phyloP scores from a whole-genome alignment of 768 basidiomycete genomes.

The Boletus reticulatus region DNA sequence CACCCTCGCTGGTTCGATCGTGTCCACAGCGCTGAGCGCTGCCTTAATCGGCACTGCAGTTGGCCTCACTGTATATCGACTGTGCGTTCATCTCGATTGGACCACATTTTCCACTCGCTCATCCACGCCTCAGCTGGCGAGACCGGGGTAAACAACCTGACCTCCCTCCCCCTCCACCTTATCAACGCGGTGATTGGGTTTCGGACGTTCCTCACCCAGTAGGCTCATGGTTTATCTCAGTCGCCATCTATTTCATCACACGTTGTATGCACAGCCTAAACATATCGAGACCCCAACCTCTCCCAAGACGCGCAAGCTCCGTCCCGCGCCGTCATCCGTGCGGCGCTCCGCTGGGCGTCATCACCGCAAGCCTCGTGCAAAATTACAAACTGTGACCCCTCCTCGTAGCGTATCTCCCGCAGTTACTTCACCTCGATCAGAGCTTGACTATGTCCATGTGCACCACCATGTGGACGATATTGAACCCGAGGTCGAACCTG shows the following conservation, averaged over 20 bases:
- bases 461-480: no score
- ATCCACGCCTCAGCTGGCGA: conserved; percentile 27
- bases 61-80: conserved; percentile 80
- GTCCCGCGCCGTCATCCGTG: no score
- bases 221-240: conserved; percentile 11
- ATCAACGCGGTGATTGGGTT: conserved; percentile 60
- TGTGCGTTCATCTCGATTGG: conserved; percentile 49
- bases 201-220: conserved; percentile 39
- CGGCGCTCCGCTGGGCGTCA: no score
- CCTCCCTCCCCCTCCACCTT: conserved; percentile 60
- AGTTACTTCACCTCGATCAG: no score
- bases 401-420: no score
- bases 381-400: no score
- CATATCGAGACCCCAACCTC: no score
- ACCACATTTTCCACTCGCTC: neutral
- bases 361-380: no score
- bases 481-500: conserved; percentile 64
- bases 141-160: conserved; percentile 62
- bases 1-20: conserved; percentile 77
- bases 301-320: no score
- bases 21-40: conserved; percentile 81
- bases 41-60: conserved; percentile 86
- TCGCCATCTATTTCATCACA: no score
- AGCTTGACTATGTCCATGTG: no score
- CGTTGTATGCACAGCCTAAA: no score